Conservation (phyloP, 768 basidiomycete species). For the Stropharia rugosoannulata region DNA sequence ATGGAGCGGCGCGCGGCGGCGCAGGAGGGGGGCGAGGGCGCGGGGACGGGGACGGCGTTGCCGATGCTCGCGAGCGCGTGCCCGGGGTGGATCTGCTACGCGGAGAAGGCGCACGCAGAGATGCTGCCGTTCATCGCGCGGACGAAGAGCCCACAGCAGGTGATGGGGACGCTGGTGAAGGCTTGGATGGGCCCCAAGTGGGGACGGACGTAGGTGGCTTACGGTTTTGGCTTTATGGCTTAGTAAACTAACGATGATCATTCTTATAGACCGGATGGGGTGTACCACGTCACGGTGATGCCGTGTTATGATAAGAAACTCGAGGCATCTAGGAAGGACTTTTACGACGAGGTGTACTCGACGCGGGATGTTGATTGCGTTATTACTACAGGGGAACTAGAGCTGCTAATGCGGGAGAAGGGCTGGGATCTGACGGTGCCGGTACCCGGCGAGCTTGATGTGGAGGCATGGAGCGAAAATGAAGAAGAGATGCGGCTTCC, state of each 20-base stretch:
- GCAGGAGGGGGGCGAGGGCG: conserved; percentile 16
- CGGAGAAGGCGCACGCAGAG: conserved; percentile 94
- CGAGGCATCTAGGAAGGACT: conserved; percentile 93
- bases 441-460: conserved; percentile 50
- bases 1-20: conserved; percentile 57
- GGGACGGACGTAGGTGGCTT: conserved; percentile 60
- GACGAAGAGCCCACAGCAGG: conserved; percentile 91
- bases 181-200: conserved; percentile 73
- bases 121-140: conserved; percentile 88
- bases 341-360: conserved; percentile 77
- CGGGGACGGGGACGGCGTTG: conserved; percentile 32
- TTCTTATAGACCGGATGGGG: conserved; percentile 65
- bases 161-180: conserved; percentile 94
- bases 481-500: conserved; percentile 44
- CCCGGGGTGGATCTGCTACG: conserved; percentile 99
- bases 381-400: conserved; percentile 93
- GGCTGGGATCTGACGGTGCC: conserved; percentile 70
- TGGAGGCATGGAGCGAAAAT: conserved; percentile 14
- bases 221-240: background rate
- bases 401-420: conserved; percentile 79
- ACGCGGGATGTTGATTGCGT: conserved; percentile 97
- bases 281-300: conserved; percentile 98
- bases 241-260: background rate
- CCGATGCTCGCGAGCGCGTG: conserved; percentile 97
- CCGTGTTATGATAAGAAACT: conserved; percentile 99